A percentile compares a stretch with the other conserved stretches of the same genome.
These are phyloP conservation scores for Flagelloscypha sp. DNA, from an alignment of 768 basidiomycete genomes.

Conservation along the genomic window DNA sequence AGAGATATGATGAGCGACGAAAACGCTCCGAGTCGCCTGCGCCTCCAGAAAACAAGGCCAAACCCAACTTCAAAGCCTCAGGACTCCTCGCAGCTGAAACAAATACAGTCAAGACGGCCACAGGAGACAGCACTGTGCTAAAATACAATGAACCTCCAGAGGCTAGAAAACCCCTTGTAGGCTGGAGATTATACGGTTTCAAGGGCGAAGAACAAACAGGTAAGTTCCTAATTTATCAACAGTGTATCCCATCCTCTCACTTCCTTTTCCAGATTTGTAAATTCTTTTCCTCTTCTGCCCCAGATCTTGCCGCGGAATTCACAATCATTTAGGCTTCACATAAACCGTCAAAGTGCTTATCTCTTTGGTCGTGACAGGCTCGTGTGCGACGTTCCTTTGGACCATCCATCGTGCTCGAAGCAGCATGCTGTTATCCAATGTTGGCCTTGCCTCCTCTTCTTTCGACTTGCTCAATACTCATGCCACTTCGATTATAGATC, in stretches of 20 bases:
- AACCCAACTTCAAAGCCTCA: conserved; percentile 85
- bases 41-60: conserved; percentile 45
- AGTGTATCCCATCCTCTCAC: not conserved
- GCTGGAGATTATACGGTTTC: conserved; percentile 97
- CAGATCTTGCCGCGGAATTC: conserved; percentile 48
- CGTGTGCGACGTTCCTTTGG: conserved; percentile 80
- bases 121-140: conserved; percentile 70
- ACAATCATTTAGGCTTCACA: too few relatives aligned
- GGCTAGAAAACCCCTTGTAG: conserved; percentile 81
- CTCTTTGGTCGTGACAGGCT: conserved; percentile 84
- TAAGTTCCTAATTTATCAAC: conserved; percentile 41
- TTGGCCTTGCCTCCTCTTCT: conserved; percentile 15
- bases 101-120: conserved; percentile 71
- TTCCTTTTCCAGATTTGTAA: not conserved
- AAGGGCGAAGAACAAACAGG: conserved; percentile 90
- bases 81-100: conserved; percentile 94
- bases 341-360: conserved; percentile 91
- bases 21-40: conserved; percentile 61
- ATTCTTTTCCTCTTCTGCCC: not conserved
- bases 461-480: conserved; percentile 5
- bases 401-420: conserved; percentile 97
- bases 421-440: conserved; percentile 97
- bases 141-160: conserved; percentile 99
- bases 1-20: conserved; percentile 31
- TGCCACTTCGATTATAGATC: conserved; percentile 37